Evolutionary conservation across 352 stramenopile species (phyloP).

Genomic region (Pythium grandisporangium): DNA sequence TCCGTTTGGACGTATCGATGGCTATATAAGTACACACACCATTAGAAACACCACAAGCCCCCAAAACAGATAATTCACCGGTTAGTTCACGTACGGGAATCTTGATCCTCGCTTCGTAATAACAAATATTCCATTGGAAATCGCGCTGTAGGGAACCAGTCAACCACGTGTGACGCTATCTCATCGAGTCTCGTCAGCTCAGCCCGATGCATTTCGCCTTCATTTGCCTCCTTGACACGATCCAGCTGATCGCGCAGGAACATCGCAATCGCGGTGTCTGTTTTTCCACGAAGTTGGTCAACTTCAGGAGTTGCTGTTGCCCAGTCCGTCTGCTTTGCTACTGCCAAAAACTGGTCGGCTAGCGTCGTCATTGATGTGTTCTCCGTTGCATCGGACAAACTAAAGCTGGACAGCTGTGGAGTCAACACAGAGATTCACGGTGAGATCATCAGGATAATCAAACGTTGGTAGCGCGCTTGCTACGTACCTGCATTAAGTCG

Average conservation of each 20-base stretch:
- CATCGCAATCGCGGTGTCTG: constrained; percentile 47
- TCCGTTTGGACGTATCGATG: background rate
- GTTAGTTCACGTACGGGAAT: constrained; percentile 37
- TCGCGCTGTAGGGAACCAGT: constrained; percentile 50
- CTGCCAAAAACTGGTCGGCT: constrained; percentile 37
- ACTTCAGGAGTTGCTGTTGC: background rate
- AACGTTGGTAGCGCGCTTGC: too few relatives aligned
- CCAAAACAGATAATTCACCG: background rate
- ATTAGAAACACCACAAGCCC: background rate
- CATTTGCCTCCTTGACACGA: constrained; percentile 24
- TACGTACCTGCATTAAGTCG: constrained; percentile 61
- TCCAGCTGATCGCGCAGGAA: constrained; percentile 67
- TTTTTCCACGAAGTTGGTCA: constrained; percentile 6
- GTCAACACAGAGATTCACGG: too few relatives aligned
- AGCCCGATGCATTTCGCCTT: constrained; percentile 17
- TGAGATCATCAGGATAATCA: too few relatives aligned
- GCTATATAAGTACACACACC: constrained; percentile 1
- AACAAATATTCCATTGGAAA: constrained; percentile 58
- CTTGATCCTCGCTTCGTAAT: constrained; percentile 59
- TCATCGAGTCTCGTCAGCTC: constrained; percentile 37
- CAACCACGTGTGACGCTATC: constrained; percentile 31
- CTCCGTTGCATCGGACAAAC: constrained; percentile 31
- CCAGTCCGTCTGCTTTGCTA: constrained; percentile 21
- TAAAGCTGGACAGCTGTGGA: constrained; percentile 47
- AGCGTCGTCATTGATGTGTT: constrained; percentile 24